These are phyloP conservation scores for Arthrobotrys sphaeroides DNA, from an alignment of 2,329 filamentous ascomycete species.

Conservation along the genomic window DNA sequence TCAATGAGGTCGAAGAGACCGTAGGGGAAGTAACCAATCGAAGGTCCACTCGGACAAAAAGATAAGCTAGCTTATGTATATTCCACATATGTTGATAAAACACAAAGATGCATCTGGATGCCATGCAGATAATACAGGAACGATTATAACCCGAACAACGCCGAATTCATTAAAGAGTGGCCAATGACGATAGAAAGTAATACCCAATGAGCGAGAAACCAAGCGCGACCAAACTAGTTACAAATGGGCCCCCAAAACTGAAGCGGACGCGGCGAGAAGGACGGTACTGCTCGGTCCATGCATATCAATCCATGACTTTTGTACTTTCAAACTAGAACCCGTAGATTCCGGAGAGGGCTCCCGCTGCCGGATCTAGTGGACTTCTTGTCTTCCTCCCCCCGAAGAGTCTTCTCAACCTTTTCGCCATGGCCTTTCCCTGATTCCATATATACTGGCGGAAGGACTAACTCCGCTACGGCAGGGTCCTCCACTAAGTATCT, in stretches of 20 bases:
- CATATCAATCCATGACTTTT: too few species aligned
- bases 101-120: background rate
- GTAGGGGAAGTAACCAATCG: background rate
- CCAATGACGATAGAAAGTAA: too few species aligned
- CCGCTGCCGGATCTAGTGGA: too few species aligned
- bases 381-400: background rate
- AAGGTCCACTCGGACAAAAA: background rate
- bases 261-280: too few species aligned
- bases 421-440: background rate
- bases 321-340: too few species aligned
- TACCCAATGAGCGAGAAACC: too few species aligned
- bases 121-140: background rate
- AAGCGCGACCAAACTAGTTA: too few species aligned
- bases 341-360: too few species aligned
- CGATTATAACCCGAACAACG: too few species aligned
- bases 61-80: background rate
- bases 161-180: too few species aligned
- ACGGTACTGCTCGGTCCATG: background rate
- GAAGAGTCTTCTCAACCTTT: background rate
- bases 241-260: too few species aligned
- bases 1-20: background rate
- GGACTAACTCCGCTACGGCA: background rate
- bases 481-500: slow-evolving; percentile 1
- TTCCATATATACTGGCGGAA: background rate
- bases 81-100: too few species aligned